These are phyloP conservation scores for Colletotrichum caudatum DNA, from an alignment of 2,329 filamentous ascomycete genomes.

Conservation along the genomic window DNA sequence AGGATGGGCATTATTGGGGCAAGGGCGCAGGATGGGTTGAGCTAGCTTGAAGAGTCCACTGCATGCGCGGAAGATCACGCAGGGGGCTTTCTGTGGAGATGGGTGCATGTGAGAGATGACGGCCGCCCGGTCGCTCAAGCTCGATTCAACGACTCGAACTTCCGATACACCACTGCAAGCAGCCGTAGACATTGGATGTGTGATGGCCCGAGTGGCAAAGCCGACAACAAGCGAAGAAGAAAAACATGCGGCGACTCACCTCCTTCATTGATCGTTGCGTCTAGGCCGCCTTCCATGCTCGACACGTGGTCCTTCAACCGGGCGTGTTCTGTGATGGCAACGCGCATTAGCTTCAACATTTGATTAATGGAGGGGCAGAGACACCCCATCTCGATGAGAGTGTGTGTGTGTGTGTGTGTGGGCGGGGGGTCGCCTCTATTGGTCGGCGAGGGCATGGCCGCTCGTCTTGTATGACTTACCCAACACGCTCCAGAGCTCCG, in stretches of 20 bases:
- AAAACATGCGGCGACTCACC: slow-evolving; percentile 68
- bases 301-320: slow-evolving; percentile 91
- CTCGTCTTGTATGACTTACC: slow-evolving; percentile 67
- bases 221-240: slow-evolving; percentile 47
- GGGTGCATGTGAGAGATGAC: slow-evolving; percentile 37
- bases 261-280: slow-evolving; percentile 93
- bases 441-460: slow-evolving; percentile 23
- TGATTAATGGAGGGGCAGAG: slow-evolving; percentile 29
- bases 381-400: slow-evolving; percentile 21
- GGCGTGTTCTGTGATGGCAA: slow-evolving; percentile 78
- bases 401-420: too few relatives aligned
- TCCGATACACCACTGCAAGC: slow-evolving; percentile 44
- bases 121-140: neutral
- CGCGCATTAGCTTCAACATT: slow-evolving; percentile 53
- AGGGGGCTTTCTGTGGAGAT: slow-evolving; percentile 46
- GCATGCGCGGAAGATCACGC: slow-evolving; percentile 53
- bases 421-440: slow-evolving; percentile 23
- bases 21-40: slow-evolving; percentile 39
- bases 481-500: slow-evolving; percentile 94
- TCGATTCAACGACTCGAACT: slow-evolving; percentile 7
- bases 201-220: slow-evolving; percentile 38
- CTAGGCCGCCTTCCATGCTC: slow-evolving; percentile 88
- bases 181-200: slow-evolving; percentile 47
- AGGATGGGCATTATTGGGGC: slow-evolving; percentile 3
- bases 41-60: slow-evolving; percentile 49